phyloP scores from a whole-genome alignment of 2,329 filamentous ascomycete genomes.

The Elsinoe perseae region DNA sequence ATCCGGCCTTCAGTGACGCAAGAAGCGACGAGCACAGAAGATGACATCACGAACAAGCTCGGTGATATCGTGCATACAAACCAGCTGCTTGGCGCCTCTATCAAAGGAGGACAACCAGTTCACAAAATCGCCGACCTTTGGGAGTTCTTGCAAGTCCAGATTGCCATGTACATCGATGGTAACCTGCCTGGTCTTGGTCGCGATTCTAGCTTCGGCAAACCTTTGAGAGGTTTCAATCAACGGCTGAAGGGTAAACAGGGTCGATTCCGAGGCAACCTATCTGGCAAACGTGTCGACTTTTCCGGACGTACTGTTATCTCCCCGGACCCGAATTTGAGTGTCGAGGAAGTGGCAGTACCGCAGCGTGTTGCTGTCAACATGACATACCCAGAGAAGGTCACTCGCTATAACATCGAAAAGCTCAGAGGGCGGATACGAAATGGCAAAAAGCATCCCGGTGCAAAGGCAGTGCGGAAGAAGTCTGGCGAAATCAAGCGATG shows the following conservation, averaged over 20 bases:
- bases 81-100: slow-evolving; percentile 71
- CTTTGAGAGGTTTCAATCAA: slow-evolving; percentile 89
- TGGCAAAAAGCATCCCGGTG: slow-evolving; percentile 78
- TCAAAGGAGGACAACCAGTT: slow-evolving; percentile 76
- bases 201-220: slow-evolving; percentile 77
- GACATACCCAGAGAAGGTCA: slow-evolving; percentile 87
- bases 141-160: slow-evolving; percentile 92
- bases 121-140: slow-evolving; percentile 95
- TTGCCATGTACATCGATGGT: slow-evolving; percentile 97
- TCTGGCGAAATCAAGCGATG: slow-evolving; percentile 45
- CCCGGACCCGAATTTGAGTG: slow-evolving; percentile 85
- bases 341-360: slow-evolving; percentile 90
- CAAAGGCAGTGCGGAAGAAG: slow-evolving; percentile 71
- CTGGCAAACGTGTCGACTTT: slow-evolving; percentile 97
- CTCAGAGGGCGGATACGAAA: slow-evolving; percentile 65
- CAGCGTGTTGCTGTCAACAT: slow-evolving; percentile 89
- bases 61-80: slow-evolving; percentile 93
- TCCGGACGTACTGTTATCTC: slow-evolving; percentile 97
- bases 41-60: slow-evolving; percentile 94
- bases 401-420: slow-evolving; percentile 77
- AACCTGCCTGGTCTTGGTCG: slow-evolving; percentile 81
- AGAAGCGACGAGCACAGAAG: slow-evolving; percentile 87
- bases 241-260: slow-evolving; percentile 95
- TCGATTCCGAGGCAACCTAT: slow-evolving; percentile 91
- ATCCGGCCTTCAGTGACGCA: slow-evolving; percentile 91